A percentile compares a stretch with the other conserved stretches of the same genome.
phyloP scores from a whole-genome alignment of 148 eudicot species.

The Vaccinium macrocarpon region DNA sequence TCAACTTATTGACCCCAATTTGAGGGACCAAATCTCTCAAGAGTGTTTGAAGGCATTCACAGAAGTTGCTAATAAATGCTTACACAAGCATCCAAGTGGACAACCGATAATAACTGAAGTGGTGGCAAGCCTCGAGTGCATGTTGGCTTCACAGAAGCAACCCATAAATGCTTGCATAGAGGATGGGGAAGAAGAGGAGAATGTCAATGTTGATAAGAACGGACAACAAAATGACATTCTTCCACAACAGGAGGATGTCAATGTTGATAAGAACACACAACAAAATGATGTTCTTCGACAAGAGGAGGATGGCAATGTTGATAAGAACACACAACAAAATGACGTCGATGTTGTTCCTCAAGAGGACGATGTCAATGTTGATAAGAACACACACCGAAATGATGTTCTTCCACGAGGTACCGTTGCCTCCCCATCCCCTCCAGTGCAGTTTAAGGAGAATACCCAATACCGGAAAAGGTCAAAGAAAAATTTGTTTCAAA shows the following conservation, averaged over 20 bases:
- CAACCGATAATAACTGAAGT: neutral
- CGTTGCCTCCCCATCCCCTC: neutral
- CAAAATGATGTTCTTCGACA: too few species aligned
- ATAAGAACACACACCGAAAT: neutral
- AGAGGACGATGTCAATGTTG: neutral
- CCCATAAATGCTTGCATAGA: neutral
- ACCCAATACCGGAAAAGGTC: neutral
- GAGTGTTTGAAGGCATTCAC: neutral
- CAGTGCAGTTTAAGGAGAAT: neutral
- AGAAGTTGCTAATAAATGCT: neutral
- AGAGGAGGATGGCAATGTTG: too few species aligned
- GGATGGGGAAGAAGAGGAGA: neutral
- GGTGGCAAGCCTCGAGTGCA: neutral
- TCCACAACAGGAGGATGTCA: too few species aligned
- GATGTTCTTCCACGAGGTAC: neutral
- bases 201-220: neutral
- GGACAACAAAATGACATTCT: too few species aligned
- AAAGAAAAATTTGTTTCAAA: neutral
- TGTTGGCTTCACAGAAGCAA: neutral
- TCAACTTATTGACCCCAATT: neutral
- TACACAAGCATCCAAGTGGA: neutral
- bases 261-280: too few species aligned
- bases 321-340: too few species aligned
- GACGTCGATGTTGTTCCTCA: too few species aligned
- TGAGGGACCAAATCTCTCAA: neutral